Evolutionary conservation across 139 green algal species (phyloP).

Genomic region (Zygnema circumcarinatum): DNA sequence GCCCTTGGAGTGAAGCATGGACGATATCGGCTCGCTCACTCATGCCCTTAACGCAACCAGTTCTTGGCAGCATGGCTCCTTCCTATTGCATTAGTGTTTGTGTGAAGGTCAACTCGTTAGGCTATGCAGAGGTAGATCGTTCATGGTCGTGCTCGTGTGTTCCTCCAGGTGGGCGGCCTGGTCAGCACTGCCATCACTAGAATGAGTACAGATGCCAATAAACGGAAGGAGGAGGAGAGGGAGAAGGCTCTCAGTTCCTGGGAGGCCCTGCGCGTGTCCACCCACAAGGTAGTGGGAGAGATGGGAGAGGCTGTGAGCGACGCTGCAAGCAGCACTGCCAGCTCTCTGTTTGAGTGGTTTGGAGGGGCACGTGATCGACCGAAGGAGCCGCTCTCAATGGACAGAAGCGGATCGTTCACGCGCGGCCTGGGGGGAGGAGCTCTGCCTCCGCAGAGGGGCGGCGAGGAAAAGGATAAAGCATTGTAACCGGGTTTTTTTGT

Average conservation of each 20-base stretch:
- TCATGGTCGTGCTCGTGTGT: not conserved
- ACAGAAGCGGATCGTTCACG: not conserved
- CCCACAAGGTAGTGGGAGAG: not conserved
- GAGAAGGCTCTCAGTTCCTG: not conserved
- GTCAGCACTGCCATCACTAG: constrained; percentile 29
- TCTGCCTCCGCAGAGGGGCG: not conserved
- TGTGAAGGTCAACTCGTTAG: not conserved
- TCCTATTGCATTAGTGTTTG: not conserved
- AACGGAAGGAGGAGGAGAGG: not conserved
- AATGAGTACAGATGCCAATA: constrained; percentile 22
- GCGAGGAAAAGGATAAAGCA: not conserved
- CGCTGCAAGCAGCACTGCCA: not conserved
- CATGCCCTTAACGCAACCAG: no score
- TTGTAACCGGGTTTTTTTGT: no score
- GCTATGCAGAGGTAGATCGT: not conserved
- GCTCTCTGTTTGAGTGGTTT: not conserved
- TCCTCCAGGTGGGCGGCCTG: constrained; percentile 1
- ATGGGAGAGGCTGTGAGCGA: not conserved
- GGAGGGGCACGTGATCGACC: no score
- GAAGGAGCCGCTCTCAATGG: no score
- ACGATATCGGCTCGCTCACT: not conserved
- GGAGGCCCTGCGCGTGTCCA: not conserved
- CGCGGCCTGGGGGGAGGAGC: not conserved
- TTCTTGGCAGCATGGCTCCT: not conserved
- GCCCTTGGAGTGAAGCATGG: not conserved